phyloP scores from a whole-genome alignment of 768 basidiomycete genomes.

The Mycena indigotica region DNA sequence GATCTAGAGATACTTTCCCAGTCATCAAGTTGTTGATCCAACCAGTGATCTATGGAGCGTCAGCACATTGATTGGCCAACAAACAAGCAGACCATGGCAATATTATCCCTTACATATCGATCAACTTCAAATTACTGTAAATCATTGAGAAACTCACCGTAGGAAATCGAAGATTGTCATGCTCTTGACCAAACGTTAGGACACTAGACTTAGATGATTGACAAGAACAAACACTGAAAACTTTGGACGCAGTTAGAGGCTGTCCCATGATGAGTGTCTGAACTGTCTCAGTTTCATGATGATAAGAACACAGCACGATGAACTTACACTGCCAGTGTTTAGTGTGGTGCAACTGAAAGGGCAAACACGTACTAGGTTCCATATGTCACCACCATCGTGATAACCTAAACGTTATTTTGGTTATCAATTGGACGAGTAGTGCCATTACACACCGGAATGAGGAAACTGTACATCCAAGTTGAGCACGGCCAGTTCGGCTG shows the following conservation, averaged over 20 bases:
- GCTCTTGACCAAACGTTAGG: conserved; percentile 7
- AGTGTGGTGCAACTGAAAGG: conserved; percentile 39
- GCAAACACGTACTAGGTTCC: conserved; percentile 35
- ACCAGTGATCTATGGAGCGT: background rate
- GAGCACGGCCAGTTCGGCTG: background rate
- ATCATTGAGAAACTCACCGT: conserved; percentile 25
- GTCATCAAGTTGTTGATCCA: background rate
- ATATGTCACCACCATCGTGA: conserved; percentile 52
- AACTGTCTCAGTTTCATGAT: background rate
- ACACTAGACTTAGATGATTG: background rate
- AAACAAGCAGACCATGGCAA: background rate
- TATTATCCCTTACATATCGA: background rate
- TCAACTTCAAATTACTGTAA: background rate
- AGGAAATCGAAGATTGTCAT: conserved; percentile 50
- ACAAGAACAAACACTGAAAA: conserved; percentile 24
- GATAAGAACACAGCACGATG: no score
- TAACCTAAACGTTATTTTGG: no score
- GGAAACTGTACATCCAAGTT: background rate
- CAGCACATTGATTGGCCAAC: background rate
- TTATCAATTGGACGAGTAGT: no score
- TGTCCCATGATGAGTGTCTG: conserved; percentile 9
- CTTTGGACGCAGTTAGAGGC: conserved; percentile 13
- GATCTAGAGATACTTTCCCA: conserved; percentile 65
- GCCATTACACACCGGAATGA: background rate
- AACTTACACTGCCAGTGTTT: conserved; percentile 24